phyloP scores from a whole-genome alignment of 2,329 filamentous ascomycete species.

The Penicillium sp. region DNA sequence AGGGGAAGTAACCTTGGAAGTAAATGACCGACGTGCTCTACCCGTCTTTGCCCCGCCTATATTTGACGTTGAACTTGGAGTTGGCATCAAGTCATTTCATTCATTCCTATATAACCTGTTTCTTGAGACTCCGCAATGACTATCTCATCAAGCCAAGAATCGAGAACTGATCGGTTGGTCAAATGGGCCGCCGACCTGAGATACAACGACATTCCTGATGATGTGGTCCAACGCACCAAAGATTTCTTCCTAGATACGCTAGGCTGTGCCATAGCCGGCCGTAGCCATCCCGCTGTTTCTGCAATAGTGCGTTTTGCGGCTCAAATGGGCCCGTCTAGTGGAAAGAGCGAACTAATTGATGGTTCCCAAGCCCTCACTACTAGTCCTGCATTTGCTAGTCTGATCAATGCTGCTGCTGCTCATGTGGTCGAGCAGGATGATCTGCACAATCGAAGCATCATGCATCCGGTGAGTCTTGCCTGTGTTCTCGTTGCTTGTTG shows the following conservation, averaged over 20 bases:
- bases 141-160: conserved; percentile 1
- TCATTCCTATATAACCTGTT: not conserved
- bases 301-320: conserved; percentile 18
- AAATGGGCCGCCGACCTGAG: conserved; percentile 17
- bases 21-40: not conserved
- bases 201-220: conserved; percentile 18
- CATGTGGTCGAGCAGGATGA: conserved; percentile 31
- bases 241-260: conserved; percentile 28
- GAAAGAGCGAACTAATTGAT: conserved; percentile 25
- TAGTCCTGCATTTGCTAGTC: conserved; percentile 25
- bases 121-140: not conserved
- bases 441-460: conserved; percentile 28
- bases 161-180: conserved; percentile 18
- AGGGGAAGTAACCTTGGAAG: not conserved
- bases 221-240: conserved; percentile 26
- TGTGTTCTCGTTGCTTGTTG: not conserved
- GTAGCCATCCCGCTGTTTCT: conserved; percentile 23
- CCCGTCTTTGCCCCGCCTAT: conserved; percentile 2
- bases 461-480: conserved; percentile 24
- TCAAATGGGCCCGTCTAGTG: conserved; percentile 23
- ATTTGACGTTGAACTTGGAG: not conserved
- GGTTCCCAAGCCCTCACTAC: conserved; percentile 16
- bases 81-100: not conserved
- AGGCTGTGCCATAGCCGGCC: conserved; percentile 26
- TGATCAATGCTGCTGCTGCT: conserved; percentile 26